phyloP scores from a whole-genome alignment of 1,284 basidiomycete species.

The Phlebopus sp. region DNA sequence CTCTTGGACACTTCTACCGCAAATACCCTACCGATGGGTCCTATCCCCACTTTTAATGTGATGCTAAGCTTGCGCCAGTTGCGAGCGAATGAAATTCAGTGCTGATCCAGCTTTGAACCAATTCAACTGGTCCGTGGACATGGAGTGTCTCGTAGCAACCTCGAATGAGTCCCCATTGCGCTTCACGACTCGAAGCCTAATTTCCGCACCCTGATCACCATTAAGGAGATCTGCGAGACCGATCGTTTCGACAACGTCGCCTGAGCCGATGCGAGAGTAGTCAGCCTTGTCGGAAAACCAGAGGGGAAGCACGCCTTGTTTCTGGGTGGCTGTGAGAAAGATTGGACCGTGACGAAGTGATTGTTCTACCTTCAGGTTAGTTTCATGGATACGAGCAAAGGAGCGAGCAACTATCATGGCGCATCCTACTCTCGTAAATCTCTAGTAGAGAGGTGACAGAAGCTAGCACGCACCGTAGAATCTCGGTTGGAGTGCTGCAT shows the following conservation, averaged over 20 bases:
- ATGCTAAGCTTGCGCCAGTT: constrained; percentile 30
- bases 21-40: too few relatives aligned
- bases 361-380: constrained; percentile 80
- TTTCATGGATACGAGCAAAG: constrained; percentile 98
- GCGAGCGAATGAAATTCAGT: constrained; percentile 76
- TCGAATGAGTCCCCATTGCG: constrained; percentile 61
- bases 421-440: constrained; percentile 53
- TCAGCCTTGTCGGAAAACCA: constrained; percentile 88
- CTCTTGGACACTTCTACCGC: too few relatives aligned
- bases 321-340: constrained; percentile 45
- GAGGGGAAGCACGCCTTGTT: constrained; percentile 91
- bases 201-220: constrained; percentile 46
- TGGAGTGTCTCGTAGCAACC: constrained; percentile 80
- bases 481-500: constrained; percentile 94
- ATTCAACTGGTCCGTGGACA: constrained; percentile 85
- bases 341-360: not conserved
- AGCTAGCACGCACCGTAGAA: constrained; percentile 71
- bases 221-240: constrained; percentile 47
- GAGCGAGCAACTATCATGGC: constrained; percentile 84
- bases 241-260: constrained; percentile 49
- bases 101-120: constrained; percentile 88
- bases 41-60: not conserved
- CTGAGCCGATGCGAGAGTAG: constrained; percentile 79
- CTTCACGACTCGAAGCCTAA: constrained; percentile 73
- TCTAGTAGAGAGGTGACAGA: not conserved